A percentile compares a stretch with the other conserved stretches of the same genome.
phyloP scores from a whole-genome alignment of 345 rosid species.

The Arabis hirsuta region DNA sequence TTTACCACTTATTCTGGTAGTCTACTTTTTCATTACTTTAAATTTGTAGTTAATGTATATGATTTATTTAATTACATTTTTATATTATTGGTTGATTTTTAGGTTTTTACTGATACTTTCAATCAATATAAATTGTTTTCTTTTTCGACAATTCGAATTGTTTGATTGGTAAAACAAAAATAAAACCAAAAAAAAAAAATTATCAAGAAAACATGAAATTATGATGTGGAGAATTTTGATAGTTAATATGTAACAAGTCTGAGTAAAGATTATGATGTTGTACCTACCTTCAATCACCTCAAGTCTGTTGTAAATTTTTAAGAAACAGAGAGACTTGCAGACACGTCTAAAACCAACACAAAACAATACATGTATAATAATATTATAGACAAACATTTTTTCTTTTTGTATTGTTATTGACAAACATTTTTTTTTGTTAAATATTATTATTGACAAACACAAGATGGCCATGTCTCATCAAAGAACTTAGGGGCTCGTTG shows the following conservation, averaged over 20 bases:
- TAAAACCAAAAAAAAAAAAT: background rate
- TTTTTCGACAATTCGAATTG: background rate
- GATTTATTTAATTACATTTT: too few relatives aligned
- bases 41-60: too few relatives aligned
- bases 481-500: slow-evolving; percentile 1
- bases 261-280: slow-evolving; percentile 7
- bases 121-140: background rate
- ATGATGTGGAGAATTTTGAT: slow-evolving; percentile 9
- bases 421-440: too few relatives aligned
- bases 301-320: background rate
- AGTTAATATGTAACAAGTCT: background rate
- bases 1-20: too few relatives aligned
- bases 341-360: too few relatives aligned
- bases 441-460: too few relatives aligned
- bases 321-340: background rate
- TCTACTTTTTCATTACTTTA: too few relatives aligned
- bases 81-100: too few relatives aligned
- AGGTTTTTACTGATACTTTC: too few relatives aligned
- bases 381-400: too few relatives aligned
- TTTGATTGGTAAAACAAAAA: background rate
- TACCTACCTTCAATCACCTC: slow-evolving; percentile 9
- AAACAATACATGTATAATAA: too few relatives aligned
- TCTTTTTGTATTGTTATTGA: too few relatives aligned
- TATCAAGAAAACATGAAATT: background rate
- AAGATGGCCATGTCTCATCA: background rate